Conservation (phyloP, 495 filamentous ascomycete species). For the Aspergillus coremiiformis region DNA sequence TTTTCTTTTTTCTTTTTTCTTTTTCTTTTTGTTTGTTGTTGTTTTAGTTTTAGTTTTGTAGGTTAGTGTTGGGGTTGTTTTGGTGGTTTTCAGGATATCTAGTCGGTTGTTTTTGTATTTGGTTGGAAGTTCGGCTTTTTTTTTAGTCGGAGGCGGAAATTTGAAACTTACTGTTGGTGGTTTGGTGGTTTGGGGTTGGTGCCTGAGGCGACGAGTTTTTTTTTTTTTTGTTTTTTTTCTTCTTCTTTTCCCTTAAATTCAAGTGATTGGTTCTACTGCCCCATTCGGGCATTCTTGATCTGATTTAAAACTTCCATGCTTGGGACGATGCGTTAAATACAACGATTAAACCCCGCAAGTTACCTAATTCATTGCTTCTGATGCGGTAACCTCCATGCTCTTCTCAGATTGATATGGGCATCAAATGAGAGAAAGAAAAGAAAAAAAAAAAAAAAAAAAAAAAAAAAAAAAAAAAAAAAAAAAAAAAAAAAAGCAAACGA, state of each 20-base stretch:
- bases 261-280: no score
- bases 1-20: conserved; percentile 4
- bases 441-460: background rate
- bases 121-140: no score
- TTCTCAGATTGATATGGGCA: background rate
- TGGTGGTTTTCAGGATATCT: background rate
- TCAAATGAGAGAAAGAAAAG: background rate
- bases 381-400: background rate
- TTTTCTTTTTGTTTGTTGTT: no score
- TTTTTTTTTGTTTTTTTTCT: background rate
- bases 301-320: background rate
- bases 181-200: background rate
- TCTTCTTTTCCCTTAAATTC: no score
- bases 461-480: background rate
- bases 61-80: background rate
- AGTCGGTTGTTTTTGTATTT: background rate
- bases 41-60: background rate
- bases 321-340: background rate
- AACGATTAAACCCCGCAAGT: background rate
- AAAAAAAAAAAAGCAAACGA: no score
- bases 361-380: background rate
- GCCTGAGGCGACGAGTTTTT: background rate
- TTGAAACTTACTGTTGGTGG: background rate
- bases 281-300: background rate
- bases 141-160: background rate